Base-by-base conservation (phyloP, 257 asterid genomes). In the Fraxinus pennsylvanica region DNA sequence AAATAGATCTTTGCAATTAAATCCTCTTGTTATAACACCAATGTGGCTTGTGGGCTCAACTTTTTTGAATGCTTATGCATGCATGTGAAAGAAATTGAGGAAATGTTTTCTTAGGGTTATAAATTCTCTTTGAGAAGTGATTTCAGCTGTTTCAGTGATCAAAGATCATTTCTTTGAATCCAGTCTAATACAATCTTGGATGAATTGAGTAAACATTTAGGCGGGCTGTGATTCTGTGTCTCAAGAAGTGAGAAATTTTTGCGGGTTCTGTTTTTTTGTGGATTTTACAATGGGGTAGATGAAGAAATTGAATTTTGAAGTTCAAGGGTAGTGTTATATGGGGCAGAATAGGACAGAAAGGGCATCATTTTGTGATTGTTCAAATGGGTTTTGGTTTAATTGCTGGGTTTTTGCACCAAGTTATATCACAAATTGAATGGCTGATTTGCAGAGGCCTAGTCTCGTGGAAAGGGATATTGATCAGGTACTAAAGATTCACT, bases 391-490 rank as follows among this genome's bases (percentile, higher is more conserved):
- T 88, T 87, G 89, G 87, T 81, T 86, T 81, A 79, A 81, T 71
- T 78, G 80, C 73, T 86, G 90, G 83, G 84, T 73, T 70, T 74
- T 82, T 83, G 66, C 84, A 73, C 86, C 78, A 80, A 80, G 85
- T 82, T 79, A 75, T 80, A 83, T 91, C 84, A 89, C 84, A 85
- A 89, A 85, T 85, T 94, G 94, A 92, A 94, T 94, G 98, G 98
- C 97, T 89, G 97, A 90, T 88, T 76, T 86, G 81, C 93, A 90
- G 82, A 89, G 90, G 92, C 88, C 88, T 83, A 84, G 89, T 87
- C 72, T 86, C 76, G 88, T 81, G 19, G 98, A 94, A 68, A 88
- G 97, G 84, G 98, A 94, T 84, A 71, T 81, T 68, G 98, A 94
- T 50, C 98, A 90, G 97, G 98, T 94, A 86, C 35, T 68, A 43